Conservation (phyloP, 2,329 filamentous ascomycete species). For the Alternaria triticina region DNA sequence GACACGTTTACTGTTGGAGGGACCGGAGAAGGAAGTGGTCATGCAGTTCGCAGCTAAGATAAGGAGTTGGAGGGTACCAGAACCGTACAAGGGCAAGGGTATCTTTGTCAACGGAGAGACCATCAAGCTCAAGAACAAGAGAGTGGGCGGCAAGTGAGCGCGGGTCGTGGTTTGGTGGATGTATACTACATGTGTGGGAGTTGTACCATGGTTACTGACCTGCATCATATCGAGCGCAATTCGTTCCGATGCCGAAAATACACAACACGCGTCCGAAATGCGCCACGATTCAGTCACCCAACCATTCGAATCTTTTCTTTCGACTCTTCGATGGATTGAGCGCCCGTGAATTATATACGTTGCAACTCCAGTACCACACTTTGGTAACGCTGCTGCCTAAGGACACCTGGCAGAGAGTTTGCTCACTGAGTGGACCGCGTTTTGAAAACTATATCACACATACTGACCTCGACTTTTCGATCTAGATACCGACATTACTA, state of each 20-base stretch:
- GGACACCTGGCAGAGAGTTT: background rate
- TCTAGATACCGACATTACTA: background rate
- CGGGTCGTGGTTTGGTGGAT: background rate
- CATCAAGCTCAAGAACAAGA: slow-evolving; percentile 96
- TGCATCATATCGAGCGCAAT: background rate
- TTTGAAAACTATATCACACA: too few species aligned
- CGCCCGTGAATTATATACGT: background rate
- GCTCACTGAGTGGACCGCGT: too few species aligned
- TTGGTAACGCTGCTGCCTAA: background rate
- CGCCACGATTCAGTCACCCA: background rate
- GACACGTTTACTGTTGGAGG: slow-evolving; percentile 89
- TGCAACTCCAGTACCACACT: background rate
- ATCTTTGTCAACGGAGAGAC: slow-evolving; percentile 98
- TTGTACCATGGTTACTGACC: background rate
- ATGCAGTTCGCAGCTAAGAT: slow-evolving; percentile 92
- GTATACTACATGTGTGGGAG: slow-evolving; percentile 25
- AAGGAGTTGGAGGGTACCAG: slow-evolving; percentile 84
- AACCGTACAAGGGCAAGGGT: slow-evolving; percentile 99
- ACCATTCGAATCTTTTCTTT: background rate
- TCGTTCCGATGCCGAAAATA: too few species aligned
- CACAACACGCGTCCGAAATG: background rate
- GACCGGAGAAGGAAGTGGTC: slow-evolving; percentile 82
- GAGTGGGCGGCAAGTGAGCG: slow-evolving; percentile 53
- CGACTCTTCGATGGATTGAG: background rate
- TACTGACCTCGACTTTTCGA: too few species aligned